Conservation (phyloP, 2,329 filamentous ascomycete species). For the Microcera coccophila region DNA sequence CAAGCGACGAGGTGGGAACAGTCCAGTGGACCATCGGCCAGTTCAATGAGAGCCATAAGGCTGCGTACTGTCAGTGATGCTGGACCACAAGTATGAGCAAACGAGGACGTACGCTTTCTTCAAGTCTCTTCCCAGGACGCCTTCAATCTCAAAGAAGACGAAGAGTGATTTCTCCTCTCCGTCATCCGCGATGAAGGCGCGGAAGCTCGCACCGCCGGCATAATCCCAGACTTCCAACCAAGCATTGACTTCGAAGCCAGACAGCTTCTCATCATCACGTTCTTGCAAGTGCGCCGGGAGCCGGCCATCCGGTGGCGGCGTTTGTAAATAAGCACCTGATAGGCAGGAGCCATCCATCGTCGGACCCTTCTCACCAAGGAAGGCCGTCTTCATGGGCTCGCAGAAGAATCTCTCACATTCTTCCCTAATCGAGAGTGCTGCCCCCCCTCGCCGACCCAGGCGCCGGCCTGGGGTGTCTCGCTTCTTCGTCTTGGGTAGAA, state of each 20-base stretch:
- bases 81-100: too few species aligned
- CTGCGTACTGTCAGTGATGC: constrained; percentile 38
- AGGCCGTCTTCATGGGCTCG: constrained; percentile 87
- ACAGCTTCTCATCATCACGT: constrained; percentile 24
- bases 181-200: constrained; percentile 75
- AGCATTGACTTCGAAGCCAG: constrained; percentile 45
- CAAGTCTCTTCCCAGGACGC: constrained; percentile 68
- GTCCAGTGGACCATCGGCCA: constrained; percentile 71
- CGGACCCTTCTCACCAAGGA: constrained; percentile 90
- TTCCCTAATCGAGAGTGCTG: constrained; percentile 94
- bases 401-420: constrained; percentile 99
- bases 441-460: constrained; percentile 72
- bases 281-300: constrained; percentile 35
- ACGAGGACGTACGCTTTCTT: constrained; percentile 76
- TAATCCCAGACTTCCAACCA: constrained; percentile 86
- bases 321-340: constrained; percentile 65
- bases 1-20: constrained; percentile 78
- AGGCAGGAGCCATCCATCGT: constrained; percentile 76
- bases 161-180: constrained; percentile 72
- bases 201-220: constrained; percentile 75
- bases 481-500: constrained; percentile 55
- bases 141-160: constrained; percentile 74
- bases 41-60: constrained; percentile 85
- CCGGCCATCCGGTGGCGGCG: constrained; percentile 51
- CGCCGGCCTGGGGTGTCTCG: constrained; percentile 40